These are phyloP conservation scores for Linaria vulgaris DNA, from an alignment of 257 asterid genomes.

Conservation along the genomic window DNA sequence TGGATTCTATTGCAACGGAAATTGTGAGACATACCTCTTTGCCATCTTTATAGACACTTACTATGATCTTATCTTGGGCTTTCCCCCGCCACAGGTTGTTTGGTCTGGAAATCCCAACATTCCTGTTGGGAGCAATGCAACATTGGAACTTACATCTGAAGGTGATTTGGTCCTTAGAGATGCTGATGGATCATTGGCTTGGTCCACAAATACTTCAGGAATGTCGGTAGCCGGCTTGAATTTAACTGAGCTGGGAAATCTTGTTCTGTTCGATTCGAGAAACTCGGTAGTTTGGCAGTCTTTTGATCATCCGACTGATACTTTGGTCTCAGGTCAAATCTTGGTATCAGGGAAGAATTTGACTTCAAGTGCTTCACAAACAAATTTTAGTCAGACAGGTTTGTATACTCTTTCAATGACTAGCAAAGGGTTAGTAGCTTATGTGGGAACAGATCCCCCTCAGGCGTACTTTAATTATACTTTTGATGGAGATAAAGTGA, in stretches of 20 bases:
- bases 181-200: conserved; percentile 26
- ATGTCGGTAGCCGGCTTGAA: conserved; percentile 32
- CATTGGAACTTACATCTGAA: conserved; percentile 22
- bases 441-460: no score
- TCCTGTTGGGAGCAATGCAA: conserved; percentile 34
- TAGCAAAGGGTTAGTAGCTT: no score
- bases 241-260: conserved; percentile 32
- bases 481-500: background rate
- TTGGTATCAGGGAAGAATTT: no score
- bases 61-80: conserved; percentile 29
- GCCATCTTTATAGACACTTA: conserved; percentile 42
- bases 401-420: no score
- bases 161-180: conserved; percentile 37
- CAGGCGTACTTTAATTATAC: conserved; percentile 18
- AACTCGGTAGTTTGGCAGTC: conserved; percentile 34
- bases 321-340: conserved; percentile 32
- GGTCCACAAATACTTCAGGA: conserved; percentile 32
- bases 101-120: conserved; percentile 35
- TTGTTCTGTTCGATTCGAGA: conserved; percentile 30
- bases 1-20: conserved; percentile 47
- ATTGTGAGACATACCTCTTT: conserved; percentile 39
- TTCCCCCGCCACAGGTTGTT: conserved; percentile 46
- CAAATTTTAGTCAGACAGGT: no score
- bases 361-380: no score
- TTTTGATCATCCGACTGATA: conserved; percentile 38